These are phyloP conservation scores for Rhodotorula toruloides DNA, from an alignment of 768 basidiomycete species.

Conservation along the genomic window DNA sequence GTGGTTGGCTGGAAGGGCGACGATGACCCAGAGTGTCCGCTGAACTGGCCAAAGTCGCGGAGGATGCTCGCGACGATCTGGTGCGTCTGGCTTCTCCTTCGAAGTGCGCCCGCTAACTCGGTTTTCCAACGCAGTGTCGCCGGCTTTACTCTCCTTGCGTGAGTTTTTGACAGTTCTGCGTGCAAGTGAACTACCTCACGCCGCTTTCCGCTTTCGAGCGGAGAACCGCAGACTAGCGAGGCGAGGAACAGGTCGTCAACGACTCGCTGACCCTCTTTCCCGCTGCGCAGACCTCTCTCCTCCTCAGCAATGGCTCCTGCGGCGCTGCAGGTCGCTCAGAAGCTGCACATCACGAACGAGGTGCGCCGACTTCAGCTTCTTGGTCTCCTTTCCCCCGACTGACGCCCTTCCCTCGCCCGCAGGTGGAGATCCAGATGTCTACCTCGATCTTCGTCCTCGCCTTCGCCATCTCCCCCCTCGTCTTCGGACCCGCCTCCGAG, in stretches of 20 bases:
- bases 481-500: constrained; percentile 59
- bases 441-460: constrained; percentile 58
- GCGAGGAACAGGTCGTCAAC: background rate
- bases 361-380: background rate
- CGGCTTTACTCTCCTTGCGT: constrained; percentile 25
- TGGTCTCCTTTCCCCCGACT: background rate
- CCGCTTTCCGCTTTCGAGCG: too few species aligned
- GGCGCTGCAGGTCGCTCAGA: constrained; percentile 51
- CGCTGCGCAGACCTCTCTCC: constrained; percentile 52
- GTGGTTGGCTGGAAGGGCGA: constrained; percentile 33
- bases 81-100: background rate
- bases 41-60: constrained; percentile 24
- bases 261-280: too few species aligned
- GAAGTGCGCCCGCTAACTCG: too few species aligned
- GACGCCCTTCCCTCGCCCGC: too few species aligned
- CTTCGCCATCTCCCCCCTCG: constrained; percentile 35
- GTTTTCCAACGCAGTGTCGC: too few species aligned
- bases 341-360: constrained; percentile 56
- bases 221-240: too few species aligned
- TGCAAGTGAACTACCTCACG: too few species aligned
- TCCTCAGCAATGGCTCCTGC: constrained; percentile 74
- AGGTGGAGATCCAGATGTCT: constrained; percentile 55
- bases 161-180: background rate
- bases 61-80: constrained; percentile 18
- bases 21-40: constrained; percentile 27